Evolutionary conservation across 2,329 filamentous ascomycete genomes (phyloP).

Genomic region (Amylocarpus encephaloides): DNA sequence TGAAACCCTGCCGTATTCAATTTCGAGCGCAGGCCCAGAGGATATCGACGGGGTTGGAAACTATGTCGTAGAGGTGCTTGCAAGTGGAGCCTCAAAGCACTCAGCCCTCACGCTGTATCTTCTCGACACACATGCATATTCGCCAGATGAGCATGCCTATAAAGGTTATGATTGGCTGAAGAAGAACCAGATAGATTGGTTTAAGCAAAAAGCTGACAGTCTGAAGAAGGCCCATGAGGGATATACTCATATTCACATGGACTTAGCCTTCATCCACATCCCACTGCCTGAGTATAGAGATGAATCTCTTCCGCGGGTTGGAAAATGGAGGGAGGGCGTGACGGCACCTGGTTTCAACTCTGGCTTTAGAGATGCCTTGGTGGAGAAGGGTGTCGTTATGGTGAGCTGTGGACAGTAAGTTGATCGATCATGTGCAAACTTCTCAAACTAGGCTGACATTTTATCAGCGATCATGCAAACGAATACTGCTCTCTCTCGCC

Average conservation of each 20-base stretch:
- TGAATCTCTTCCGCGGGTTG: conserved; percentile 52
- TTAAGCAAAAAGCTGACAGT: conserved; percentile 67
- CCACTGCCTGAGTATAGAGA: conserved; percentile 83
- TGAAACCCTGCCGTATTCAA: conserved; percentile 79
- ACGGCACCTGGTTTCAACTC: conserved; percentile 88
- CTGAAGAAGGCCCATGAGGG: conserved; percentile 72
- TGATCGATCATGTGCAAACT: background rate
- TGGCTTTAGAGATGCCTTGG: conserved; percentile 83
- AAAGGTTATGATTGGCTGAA: conserved; percentile 98
- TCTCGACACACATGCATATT: conserved; percentile 87
- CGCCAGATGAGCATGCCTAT: conserved; percentile 79
- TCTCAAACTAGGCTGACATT: conserved; percentile 18
- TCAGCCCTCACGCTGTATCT: conserved; percentile 93
- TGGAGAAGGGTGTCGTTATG: conserved; percentile 78
- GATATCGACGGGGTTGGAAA: conserved; percentile 89
- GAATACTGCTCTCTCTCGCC: conserved; percentile 78
- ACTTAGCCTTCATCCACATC: conserved; percentile 96
- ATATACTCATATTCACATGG: conserved; percentile 89
- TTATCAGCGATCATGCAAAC: conserved; percentile 77
- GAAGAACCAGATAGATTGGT: conserved; percentile 90
- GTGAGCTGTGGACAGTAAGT: conserved; percentile 87
- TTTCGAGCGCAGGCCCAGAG: conserved; percentile 76
- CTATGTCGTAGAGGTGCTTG: conserved; percentile 86
- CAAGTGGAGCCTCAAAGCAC: conserved; percentile 71
- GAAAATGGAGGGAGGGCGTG: conserved; percentile 73